Evolutionary conservation across 2,329 filamentous ascomycete species (phyloP), one percentile per base, ranked within the genome.

Genomic region (Blumeria hordei): DNA sequence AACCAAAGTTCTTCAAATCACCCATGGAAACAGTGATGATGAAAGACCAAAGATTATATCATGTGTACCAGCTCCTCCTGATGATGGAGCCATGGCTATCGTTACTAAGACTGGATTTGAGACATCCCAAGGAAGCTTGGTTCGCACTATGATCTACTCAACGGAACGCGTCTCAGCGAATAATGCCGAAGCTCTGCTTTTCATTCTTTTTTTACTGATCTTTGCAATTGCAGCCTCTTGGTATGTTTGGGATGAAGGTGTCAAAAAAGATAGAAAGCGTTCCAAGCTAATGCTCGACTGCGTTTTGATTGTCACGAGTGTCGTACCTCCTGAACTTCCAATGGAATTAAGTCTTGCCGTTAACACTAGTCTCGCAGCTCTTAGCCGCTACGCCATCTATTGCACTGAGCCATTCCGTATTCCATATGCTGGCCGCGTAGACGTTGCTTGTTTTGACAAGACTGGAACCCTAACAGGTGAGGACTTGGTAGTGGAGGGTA

Each of bases 61-160:
- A 50, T 86, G 86, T 55, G 83, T 96, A 11, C 80, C 83, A 14
- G 64, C 78, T n/a, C 83, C 92, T 37, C 92, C 93, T 0, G 92
- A 98, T 68, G 86, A 92, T 63, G 92, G 92, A 54, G 92, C 88
- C 37, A 78, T 96, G 73, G 92, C 88, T 58, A 78, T 98, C 59
- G 87, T 98, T 49, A 83, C 88, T 64, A 96, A 95, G 76, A 98
- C 92, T 55, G 92, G 92, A 11, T 98, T 98, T 64, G 93, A 98
- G 70, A 98, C 92, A 10, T 96, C 90, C 56, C 93, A 98, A 70
- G 92, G 92, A 59, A 95, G 88, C 68, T 77, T 98, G 57, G 92
- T 98, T 58, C 85, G 92, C 59, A 98, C 92, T 61, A 98, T 98
- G 92, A 98, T 98, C 64, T 98, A 94, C 72, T 95, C 93, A 1